These are phyloP conservation scores for Wilcoxina mikolae DNA, from an alignment of 495 filamentous ascomycete genomes.

Conservation along the genomic window DNA sequence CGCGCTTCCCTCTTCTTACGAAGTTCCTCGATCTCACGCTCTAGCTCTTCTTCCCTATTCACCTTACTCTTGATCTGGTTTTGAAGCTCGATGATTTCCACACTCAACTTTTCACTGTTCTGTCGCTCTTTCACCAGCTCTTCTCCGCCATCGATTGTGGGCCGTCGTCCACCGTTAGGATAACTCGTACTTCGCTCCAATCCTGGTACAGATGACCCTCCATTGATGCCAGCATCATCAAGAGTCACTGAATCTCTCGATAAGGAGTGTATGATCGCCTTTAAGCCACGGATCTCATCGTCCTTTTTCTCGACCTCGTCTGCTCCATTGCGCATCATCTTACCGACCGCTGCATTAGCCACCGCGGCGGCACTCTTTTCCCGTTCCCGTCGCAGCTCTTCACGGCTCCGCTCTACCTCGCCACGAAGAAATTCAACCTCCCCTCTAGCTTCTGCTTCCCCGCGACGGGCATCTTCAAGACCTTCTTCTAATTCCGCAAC, in stretches of 20 bases:
- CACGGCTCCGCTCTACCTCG: constrained; percentile 84
- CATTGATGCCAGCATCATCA: constrained; percentile 23
- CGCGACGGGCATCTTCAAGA: constrained; percentile 82
- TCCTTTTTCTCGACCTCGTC: constrained; percentile 86
- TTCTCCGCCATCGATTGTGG: constrained; percentile 25
- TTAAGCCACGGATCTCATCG: constrained; percentile 89
- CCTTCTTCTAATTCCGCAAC: constrained; percentile 96
- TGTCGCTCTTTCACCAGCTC: constrained; percentile 46
- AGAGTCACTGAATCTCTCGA: constrained; percentile 53
- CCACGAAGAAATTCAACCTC: constrained; percentile 94
- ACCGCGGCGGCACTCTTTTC: constrained; percentile 63
- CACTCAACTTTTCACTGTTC: constrained; percentile 50
- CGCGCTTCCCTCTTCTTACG: constrained; percentile 19
- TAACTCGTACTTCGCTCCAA: background rate
- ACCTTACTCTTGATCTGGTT: constrained; percentile 53
- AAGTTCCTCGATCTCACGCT: constrained; percentile 60
- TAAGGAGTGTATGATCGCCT: constrained; percentile 93
- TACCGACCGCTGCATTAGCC: constrained; percentile 38
- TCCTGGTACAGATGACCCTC: background rate
- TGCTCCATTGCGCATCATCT: constrained; percentile 37
- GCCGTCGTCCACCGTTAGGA: background rate
- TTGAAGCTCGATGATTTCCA: constrained; percentile 62
- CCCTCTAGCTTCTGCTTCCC: constrained; percentile 91
- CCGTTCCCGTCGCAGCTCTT: constrained; percentile 77
- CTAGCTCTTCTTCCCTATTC: constrained; percentile 73